phyloP scores from a whole-genome alignment of 2,329 filamentous ascomycete species.

The Clonostachys solani region DNA sequence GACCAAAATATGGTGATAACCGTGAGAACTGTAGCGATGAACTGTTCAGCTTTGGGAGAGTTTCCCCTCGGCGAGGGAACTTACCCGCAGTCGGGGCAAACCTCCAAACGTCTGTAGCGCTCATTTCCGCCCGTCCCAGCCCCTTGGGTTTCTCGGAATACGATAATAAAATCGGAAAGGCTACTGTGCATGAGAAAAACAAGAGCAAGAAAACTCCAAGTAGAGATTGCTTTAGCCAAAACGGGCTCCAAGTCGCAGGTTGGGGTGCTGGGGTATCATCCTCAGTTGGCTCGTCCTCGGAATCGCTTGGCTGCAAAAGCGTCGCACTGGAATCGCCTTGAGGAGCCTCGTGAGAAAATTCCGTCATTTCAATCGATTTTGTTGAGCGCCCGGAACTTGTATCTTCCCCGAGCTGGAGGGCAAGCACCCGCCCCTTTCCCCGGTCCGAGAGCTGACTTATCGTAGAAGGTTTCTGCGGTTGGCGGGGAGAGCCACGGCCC shows the following conservation, averaged over 20 bases:
- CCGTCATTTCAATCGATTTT: too few species aligned
- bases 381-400: too few species aligned
- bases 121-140: neutral
- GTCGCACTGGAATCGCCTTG: too few species aligned
- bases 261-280: too few species aligned
- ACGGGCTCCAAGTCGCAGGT: neutral
- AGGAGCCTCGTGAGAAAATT: too few species aligned
- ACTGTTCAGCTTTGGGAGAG: neutral
- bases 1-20: neutral
- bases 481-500: too few species aligned
- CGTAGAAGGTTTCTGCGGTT: too few species aligned
- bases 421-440: too few species aligned
- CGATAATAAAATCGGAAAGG: neutral
- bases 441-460: too few species aligned
- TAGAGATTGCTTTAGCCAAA: neutral
- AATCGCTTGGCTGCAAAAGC: too few species aligned
- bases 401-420: too few species aligned
- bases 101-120: neutral
- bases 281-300: too few species aligned
- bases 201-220: neutral
- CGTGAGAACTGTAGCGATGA: neutral
- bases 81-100: neutral
- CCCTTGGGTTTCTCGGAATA: neutral
- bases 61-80: neutral
- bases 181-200: neutral